Conservation (phyloP, 2,329 filamentous ascomycete genomes). For the Epichloe elymi region DNA sequence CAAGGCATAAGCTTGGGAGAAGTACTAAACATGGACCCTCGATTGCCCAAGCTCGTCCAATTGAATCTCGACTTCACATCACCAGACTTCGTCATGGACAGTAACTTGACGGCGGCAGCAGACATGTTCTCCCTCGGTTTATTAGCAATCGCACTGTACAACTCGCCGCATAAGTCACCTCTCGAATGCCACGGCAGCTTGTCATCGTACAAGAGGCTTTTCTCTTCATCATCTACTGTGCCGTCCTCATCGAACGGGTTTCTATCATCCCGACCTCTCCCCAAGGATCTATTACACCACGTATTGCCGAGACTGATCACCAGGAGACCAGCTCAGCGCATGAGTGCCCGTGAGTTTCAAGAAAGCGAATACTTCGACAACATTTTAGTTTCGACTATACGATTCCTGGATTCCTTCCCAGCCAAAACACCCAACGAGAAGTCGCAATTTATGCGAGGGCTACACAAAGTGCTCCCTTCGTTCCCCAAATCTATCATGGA, state of each 20-base stretch:
- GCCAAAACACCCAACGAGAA: conserved; percentile 90
- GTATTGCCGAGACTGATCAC: conserved; percentile 81
- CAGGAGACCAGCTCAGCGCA: conserved; percentile 69
- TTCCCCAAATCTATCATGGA: conserved; percentile 91
- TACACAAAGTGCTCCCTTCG: conserved; percentile 75
- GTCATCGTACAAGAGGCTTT: conserved; percentile 73
- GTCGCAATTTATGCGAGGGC: conserved; percentile 75
- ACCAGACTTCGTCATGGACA: conserved; percentile 88
- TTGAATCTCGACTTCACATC: conserved; percentile 87
- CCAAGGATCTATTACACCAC: conserved; percentile 60
- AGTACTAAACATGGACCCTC: conserved; percentile 70
- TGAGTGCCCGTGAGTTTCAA: conserved; percentile 85
- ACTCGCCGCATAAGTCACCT: conserved; percentile 83
- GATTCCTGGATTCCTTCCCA: conserved; percentile 82
- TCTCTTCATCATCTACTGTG: conserved; percentile 63
- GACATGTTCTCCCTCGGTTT: conserved; percentile 93
- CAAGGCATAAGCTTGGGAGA: conserved; percentile 72
- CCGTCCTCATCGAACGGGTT: conserved; percentile 77
- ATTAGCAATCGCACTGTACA: conserved; percentile 80
- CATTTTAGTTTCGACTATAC: conserved; percentile 87
- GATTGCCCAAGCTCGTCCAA: conserved; percentile 71
- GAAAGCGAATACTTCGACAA: conserved; percentile 96
- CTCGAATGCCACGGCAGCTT: conserved; percentile 69
- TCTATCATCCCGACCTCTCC: conserved; percentile 64
- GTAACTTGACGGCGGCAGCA: conserved; percentile 67